Conservation (phyloP, 169 alveolate genomes). For the Theileria parva region DNA sequence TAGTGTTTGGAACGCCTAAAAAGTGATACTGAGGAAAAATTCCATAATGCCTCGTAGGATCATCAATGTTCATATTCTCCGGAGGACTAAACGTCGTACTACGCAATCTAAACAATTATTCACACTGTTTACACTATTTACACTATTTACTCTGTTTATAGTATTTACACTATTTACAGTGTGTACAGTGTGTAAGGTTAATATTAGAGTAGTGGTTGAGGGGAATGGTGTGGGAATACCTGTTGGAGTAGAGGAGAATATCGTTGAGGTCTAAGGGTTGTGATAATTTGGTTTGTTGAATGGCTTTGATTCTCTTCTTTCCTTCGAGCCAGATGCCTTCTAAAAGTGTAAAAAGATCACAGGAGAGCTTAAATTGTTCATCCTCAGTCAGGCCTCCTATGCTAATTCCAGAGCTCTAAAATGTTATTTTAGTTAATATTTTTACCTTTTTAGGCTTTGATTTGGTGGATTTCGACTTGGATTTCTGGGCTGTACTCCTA, state of each 20-base stretch:
- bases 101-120: constrained; percentile 50
- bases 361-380: constrained; percentile 49
- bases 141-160: no score
- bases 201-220: no score
- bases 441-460: constrained; percentile 15
- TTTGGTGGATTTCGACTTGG: constrained; percentile 1
- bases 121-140: no score
- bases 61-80: constrained; percentile 69
- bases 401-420: not conserved
- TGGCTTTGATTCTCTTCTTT: constrained; percentile 66
- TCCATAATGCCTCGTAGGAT: constrained; percentile 72
- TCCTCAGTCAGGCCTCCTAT: not conserved
- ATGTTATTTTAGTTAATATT: not conserved
- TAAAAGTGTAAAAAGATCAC: constrained; percentile 60
- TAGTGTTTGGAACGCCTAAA: constrained; percentile 68
- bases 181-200: no score
- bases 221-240: constrained; percentile 19
- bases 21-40: constrained; percentile 77
- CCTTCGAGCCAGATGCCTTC: constrained; percentile 78
- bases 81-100: constrained; percentile 81
- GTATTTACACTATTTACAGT: no score
- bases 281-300: constrained; percentile 54
- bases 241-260: constrained; percentile 59
- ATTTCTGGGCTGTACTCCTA: not conserved
- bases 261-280: constrained; percentile 67